These are phyloP conservation scores for Aspergillus sp. DNA, from an alignment of 2,329 filamentous ascomycete species.

Conservation along the genomic window DNA sequence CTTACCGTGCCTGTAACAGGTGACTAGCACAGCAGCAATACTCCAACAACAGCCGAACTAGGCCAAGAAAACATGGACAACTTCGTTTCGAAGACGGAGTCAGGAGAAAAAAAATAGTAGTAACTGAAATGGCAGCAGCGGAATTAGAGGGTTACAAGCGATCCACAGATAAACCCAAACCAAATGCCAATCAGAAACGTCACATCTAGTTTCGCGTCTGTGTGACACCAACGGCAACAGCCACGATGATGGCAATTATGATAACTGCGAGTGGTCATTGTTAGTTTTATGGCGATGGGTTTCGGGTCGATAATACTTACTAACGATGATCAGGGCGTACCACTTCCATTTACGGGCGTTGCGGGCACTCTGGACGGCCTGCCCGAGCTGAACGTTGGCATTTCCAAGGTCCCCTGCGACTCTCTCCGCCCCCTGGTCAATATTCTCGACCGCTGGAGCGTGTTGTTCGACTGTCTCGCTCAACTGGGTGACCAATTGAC, in stretches of 20 bases:
- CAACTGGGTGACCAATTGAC: conserved; percentile 83
- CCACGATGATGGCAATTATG: conserved; percentile 55
- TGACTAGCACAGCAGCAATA: neutral
- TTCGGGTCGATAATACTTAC: conserved; percentile 43
- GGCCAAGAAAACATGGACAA: conserved; percentile 8
- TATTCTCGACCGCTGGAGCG: conserved; percentile 74
- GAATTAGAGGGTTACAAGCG: neutral
- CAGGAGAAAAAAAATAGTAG: conserved; percentile 1
- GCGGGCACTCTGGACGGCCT: conserved; percentile 78
- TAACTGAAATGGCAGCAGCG: conserved; percentile 1
- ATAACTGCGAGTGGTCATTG: conserved; percentile 43
- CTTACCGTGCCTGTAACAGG: conserved; percentile 12
- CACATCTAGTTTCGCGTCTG: conserved; percentile 19
- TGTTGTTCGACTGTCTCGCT: conserved; percentile 84
- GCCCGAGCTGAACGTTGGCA: conserved; percentile 78
- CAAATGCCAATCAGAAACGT: neutral
- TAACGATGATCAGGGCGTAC: conserved; percentile 79
- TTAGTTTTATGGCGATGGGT: neutral
- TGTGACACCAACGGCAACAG: conserved; percentile 50
- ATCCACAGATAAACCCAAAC: neutral
- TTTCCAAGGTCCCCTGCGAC: conserved; percentile 81
- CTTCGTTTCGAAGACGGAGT: conserved; percentile 10
- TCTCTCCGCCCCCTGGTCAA: conserved; percentile 84
- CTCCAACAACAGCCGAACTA: conserved; percentile 5
- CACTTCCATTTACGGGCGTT: conserved; percentile 91